phyloP scores from a whole-genome alignment of 352 stramenopile genomes.

The Globisporangium viniferum region DNA sequence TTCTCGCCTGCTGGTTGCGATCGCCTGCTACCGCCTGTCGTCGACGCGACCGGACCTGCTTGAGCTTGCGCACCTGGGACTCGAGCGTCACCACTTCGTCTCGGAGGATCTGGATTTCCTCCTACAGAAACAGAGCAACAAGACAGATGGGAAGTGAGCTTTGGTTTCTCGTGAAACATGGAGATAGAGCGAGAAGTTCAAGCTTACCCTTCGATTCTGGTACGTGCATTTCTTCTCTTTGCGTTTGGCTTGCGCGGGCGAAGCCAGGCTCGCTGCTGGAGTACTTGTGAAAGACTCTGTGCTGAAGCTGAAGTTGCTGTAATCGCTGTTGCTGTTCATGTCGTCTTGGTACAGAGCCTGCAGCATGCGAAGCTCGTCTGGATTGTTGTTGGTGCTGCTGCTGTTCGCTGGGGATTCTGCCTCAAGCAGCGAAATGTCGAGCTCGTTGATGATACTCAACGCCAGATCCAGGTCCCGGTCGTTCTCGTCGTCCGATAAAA shows the following conservation, averaged over 20 bases:
- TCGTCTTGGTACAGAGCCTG: conserved; percentile 1
- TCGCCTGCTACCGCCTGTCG: not conserved
- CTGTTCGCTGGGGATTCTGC: not conserved
- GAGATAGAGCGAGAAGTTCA: not conserved
- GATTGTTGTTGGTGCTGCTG: not conserved
- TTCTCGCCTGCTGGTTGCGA: not conserved
- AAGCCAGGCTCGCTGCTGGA: not conserved
- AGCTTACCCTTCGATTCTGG: conserved; percentile 14
- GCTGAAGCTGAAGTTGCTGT: not conserved
- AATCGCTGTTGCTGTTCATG: not conserved
- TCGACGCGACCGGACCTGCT: conserved; percentile 5
- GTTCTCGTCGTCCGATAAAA: conserved; percentile 1
- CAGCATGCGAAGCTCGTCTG: conserved; percentile 4
- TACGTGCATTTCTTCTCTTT: conserved; percentile 18
- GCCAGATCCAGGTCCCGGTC: conserved; percentile 13
- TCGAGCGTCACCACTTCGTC: conserved; percentile 15
- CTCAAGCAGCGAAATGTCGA: conserved; percentile 14
- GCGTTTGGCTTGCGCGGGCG: not conserved
- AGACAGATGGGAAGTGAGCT: not conserved
- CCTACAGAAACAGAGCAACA: not conserved
- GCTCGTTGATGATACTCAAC: conserved; percentile 17
- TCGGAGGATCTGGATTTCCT: conserved; percentile 14
- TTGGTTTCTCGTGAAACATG: too few relatives aligned
- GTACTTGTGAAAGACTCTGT: not conserved
- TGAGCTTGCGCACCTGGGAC: conserved; percentile 14